Base-by-base conservation (phyloP, 1,139 yeast genomes). In the Kodamaea alishanica region DNA sequence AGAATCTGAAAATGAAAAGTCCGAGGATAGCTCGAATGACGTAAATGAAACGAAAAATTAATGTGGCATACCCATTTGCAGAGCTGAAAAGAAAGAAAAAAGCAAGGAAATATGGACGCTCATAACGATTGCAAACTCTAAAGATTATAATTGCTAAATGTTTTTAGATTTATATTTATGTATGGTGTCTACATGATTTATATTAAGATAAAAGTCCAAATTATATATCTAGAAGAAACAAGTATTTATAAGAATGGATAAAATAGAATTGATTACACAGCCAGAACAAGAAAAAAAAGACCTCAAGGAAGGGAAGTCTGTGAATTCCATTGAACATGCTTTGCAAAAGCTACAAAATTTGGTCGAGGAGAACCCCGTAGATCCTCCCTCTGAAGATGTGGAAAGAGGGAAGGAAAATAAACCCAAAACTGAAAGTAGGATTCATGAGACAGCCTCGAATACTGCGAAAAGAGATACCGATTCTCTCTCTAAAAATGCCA, bases 241-340 rank as follows among this genome's bases (percentile, higher is more conserved):
- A 32, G 34, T 32, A 15, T 9, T 8, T 10, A 32, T 7, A 32
- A 32, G 10, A 24, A 47, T 43, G 46, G 43, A 41, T 30, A 51
- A 45, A 23, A 48, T 53, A 26, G 48, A 51, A 30, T 37, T 55
- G 22, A 36, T 52, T 25, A 51, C 58, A 3, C 55, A 54, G 34
- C 55, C 51, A 8, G 47, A 45, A 4, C 37, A 42, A 1, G 36
- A 26, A 15, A 34, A 40, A 15, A 27, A 34, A 22, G 32, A 15
- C 20, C 20, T 15, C 20, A 15, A 15, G 20, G 23, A 6, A 36
- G 38, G 39, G 35, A 40, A 8, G 29, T 27, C 30, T 20, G 43
- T 20, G 37, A 38, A 39, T 32, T 46, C 24, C 28, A 1, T 33
- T n/a, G 47, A 45, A 5, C 26, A 41, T 20, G 43, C 54, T 6